Conservation (phyloP, 2,329 filamentous ascomycete genomes). For the Myotisia sp. region DNA sequence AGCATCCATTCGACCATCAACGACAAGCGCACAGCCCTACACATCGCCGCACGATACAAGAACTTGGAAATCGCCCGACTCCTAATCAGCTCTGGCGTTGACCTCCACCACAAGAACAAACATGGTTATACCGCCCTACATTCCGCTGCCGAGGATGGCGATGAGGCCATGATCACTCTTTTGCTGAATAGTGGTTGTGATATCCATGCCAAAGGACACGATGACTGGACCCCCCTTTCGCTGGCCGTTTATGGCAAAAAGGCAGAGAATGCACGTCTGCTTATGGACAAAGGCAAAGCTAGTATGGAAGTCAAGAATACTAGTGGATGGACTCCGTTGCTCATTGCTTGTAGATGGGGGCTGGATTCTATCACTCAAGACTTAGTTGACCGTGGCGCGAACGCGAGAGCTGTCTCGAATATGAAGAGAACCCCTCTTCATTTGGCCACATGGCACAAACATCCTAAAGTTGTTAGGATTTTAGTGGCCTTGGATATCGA, state of each 20-base stretch:
- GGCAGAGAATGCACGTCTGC: slow-evolving; percentile 9
- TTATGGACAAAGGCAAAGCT: slow-evolving; percentile 11
- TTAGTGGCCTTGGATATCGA: neutral
- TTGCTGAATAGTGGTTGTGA: slow-evolving; percentile 13
- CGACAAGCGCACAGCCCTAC: slow-evolving; percentile 4
- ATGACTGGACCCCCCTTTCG: slow-evolving; percentile 12
- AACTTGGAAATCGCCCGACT: slow-evolving; percentile 2
- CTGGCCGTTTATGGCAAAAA: slow-evolving; percentile 12
- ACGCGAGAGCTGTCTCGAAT: slow-evolving; percentile 2
- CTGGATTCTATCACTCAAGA: slow-evolving; percentile 21
- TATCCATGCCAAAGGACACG: slow-evolving; percentile 10
- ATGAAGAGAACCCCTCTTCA: slow-evolving; percentile 2
- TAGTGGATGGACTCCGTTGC: slow-evolving; percentile 7
- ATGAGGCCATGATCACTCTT: slow-evolving; percentile 12
- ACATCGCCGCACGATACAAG: slow-evolving; percentile 3
- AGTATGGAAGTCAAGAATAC: slow-evolving; percentile 10
- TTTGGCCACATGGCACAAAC: slow-evolving; percentile 1
- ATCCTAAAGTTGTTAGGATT: neutral
- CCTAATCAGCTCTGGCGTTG: neutral
- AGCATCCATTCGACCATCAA: neutral
- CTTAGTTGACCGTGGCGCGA: slow-evolving; percentile 21
- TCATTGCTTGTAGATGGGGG: slow-evolving; percentile 13
- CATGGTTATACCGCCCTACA: slow-evolving; percentile 2
- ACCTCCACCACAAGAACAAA: neutral
- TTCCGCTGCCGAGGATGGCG: slow-evolving; percentile 12